Conservation (phyloP, 164 flowering plant species). For the Vitis rotundifolia region DNA sequence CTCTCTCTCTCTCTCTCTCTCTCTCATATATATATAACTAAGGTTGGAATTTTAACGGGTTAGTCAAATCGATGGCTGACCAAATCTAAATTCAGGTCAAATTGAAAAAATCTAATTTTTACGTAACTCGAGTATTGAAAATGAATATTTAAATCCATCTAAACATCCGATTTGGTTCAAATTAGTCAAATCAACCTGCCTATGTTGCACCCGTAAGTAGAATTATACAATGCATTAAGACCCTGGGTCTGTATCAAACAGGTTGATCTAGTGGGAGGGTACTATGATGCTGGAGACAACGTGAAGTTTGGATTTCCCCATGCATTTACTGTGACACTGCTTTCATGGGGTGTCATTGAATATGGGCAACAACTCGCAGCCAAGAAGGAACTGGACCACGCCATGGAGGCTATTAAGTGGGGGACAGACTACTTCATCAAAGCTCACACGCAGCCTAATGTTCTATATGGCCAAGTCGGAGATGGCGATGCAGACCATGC, state of each 20-base stretch:
- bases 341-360: slow-evolving; percentile 51
- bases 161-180: too few species aligned
- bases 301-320: slow-evolving; percentile 61
- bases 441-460: slow-evolving; percentile 43
- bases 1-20: not conserved
- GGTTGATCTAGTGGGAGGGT: slow-evolving; percentile 58
- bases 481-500: slow-evolving; percentile 66
- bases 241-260: slow-evolving; percentile 4
- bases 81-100: too few species aligned
- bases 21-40: too few species aligned
- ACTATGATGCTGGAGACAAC: slow-evolving; percentile 64
- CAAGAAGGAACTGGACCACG: slow-evolving; percentile 27
- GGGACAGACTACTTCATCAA: slow-evolving; percentile 57
- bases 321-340: slow-evolving; percentile 56
- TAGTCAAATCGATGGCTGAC: too few species aligned
- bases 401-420: slow-evolving; percentile 49
- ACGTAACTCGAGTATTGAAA: too few species aligned
- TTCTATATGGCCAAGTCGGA: slow-evolving; percentile 63
- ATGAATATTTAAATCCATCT: too few species aligned
- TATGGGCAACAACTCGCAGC: slow-evolving; percentile 13
- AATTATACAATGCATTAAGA: too few species aligned
- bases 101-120: too few species aligned
- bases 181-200: too few species aligned
- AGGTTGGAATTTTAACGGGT: too few species aligned
- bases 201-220: too few species aligned